Base-by-base conservation (phyloP, 2,329 filamentous ascomycete species). In the Colletotrichum incanum region DNA sequence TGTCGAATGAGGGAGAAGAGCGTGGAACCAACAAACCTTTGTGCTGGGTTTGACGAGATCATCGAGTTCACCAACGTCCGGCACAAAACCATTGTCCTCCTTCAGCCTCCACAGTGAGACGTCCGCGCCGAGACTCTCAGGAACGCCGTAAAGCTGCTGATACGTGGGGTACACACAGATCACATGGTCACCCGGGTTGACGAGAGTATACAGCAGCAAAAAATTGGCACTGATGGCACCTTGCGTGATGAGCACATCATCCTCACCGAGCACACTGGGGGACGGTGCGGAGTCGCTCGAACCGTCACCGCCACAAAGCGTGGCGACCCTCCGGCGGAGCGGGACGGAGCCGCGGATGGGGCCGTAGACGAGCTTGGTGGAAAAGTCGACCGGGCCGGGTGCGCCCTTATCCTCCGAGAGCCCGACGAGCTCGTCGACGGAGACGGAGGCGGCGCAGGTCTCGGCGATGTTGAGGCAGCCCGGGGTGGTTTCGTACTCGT, bases 161-260 rank as follows among this genome's bases (percentile, higher is more conserved):
- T 95, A 96, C 0, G 93, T 94, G 20, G 94, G 94, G 78, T 94
- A 93, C 70, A 95, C 92, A 78, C 93, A 95, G 73, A 96, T 89
- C 65, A 95, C 92, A 85, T 96, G 94, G 78, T 96, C 93, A 1
- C 91, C 92, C 0, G 90, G 88, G 0, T 89, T 88, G 8, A 95
- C 80, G 9, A 95, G 84, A 0, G 91, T 85, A 80, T 95, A 94
- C 12, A 95, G 87, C 14, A 91, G 82, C 11, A 95, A 83, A 76
- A 93, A 93, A 78, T 96, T 96, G 9, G 93, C 93, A 16, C 90
- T 86, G 56, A 96, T 95, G 20, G 93, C 93, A 16, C 94, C 94
- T 20, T 91, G 89, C 0, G 93, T 94, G 68, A 95, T 91, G 63
- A 96, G 81, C 49, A 96, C 87, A 76, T 92, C 90, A 20, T 93